A percentile compares a stretch with the other conserved stretches of the same genome.
These are phyloP conservation scores for Aspergillus udagawae DNA, from an alignment of 2,329 filamentous ascomycete genomes.

Conservation along the genomic window DNA sequence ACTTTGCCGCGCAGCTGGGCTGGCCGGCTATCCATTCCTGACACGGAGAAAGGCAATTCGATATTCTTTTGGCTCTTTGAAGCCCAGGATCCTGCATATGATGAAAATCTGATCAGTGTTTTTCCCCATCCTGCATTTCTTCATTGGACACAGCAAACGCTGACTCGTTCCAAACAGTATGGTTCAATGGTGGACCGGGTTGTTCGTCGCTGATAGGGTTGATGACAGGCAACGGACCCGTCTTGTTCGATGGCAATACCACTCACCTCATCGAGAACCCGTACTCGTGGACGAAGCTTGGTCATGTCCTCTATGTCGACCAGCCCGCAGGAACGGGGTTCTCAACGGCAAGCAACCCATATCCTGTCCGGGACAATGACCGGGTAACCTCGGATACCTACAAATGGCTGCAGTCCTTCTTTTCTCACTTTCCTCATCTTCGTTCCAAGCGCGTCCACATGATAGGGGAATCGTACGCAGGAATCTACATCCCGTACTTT, in stretches of 20 bases:
- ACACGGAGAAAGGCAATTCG: slow-evolving; percentile 22
- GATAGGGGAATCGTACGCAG: slow-evolving; percentile 38
- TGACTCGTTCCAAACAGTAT: slow-evolving; percentile 23
- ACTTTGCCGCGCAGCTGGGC: slow-evolving; percentile 32
- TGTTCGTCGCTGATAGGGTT: slow-evolving; percentile 34
- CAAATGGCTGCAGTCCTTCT: slow-evolving; percentile 29
- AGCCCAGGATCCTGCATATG: slow-evolving; percentile 24
- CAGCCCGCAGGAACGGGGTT: slow-evolving; percentile 36
- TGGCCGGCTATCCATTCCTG: slow-evolving; percentile 30
- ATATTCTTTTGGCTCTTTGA: slow-evolving; percentile 38
- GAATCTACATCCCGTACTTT: slow-evolving; percentile 37
- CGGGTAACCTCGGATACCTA: slow-evolving; percentile 28
- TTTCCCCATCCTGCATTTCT: background rate
- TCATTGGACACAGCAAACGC: background rate
- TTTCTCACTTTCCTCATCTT: slow-evolving; percentile 27
- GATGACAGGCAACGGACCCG: slow-evolving; percentile 11
- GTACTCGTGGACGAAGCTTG: slow-evolving; percentile 30
- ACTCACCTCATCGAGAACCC: slow-evolving; percentile 21
- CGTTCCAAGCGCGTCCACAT: slow-evolving; percentile 30
- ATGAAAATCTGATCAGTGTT: slow-evolving; percentile 34
- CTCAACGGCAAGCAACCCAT: slow-evolving; percentile 27
- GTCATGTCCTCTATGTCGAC: slow-evolving; percentile 35
- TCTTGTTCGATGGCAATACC: slow-evolving; percentile 14
- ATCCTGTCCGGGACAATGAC: slow-evolving; percentile 25
- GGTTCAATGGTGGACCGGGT: slow-evolving; percentile 36